Evolutionary conservation across 306 rosid species (phyloP), one percentile per base, ranked within the genome.

Genomic region (Vigna trinervia): DNA sequence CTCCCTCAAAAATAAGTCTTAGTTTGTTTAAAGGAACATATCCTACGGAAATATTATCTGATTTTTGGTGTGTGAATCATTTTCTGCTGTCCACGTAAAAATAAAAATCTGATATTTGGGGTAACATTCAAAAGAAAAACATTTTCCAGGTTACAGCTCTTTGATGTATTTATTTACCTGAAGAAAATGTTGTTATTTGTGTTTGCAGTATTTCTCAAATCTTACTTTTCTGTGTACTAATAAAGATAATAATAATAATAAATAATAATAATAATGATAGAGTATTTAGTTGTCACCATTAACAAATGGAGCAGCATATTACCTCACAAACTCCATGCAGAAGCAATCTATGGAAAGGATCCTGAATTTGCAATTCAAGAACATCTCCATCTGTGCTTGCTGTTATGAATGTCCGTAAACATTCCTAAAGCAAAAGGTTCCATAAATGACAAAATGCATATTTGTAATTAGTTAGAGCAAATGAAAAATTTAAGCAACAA

Each of bases 311-410:
- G 47, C 38, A 8, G 69, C 58, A 78, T 68, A 64, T 84, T 84
- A 95, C 98, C 97, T 95, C 99, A 66, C 97, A 95, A 48, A 95
- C 93, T 15, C 99, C 99, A 79, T 95, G 99, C 62, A 95, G 87
- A 81, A 92, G 81, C 79, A 95, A 74, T 78, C 99, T 76, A 72
- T 89, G 97, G 52, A 92, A 91, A 62, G 99, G 99, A 63, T 92
- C 97, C 78, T 85, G 89, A 69, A 92, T 80, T 48, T 53, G 91
- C 5, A 95, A 86, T 61, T 75, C 78, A 15, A 95, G 92, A 75
- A 66, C 78, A 59, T 86, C 88, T 61, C 76, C 85, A 6, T 82
- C 91, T n/a, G 78, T 34, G 75, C 83, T 28, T 17, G 83, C 89
- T 2, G 81, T 72, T 32, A 90, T 77, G 88, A 85, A 95, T 52